These are phyloP conservation scores for Cryptococcus sp. DNA, from an alignment of 1,284 basidiomycete species.

Conservation along the genomic window DNA sequence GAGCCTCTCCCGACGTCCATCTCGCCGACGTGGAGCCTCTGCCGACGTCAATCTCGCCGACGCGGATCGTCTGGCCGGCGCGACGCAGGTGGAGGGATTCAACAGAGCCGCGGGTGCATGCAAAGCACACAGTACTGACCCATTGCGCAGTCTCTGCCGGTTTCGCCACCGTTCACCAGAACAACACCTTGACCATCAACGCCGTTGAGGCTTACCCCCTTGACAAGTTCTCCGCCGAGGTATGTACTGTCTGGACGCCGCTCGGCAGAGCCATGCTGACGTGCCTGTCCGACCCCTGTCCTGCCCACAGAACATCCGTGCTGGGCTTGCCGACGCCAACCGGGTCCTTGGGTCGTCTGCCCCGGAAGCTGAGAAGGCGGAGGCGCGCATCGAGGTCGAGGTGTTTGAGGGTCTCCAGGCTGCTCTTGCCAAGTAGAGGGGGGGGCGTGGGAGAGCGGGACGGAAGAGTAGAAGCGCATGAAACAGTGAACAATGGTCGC, in stretches of 20 bases:
- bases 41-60: too few relatives aligned
- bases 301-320: conserved; percentile 71
- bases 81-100: too few relatives aligned
- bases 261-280: not conserved
- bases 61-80: too few relatives aligned
- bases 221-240: conserved; percentile 62
- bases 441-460: not conserved
- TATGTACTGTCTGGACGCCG: conserved; percentile 13
- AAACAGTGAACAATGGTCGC: conserved; percentile 1
- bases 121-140: not conserved
- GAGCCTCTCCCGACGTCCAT: too few relatives aligned
- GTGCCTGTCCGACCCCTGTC: conserved; percentile 16
- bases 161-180: conserved; percentile 96
- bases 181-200: conserved; percentile 95
- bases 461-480: not conserved
- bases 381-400: conserved; percentile 91
- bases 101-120: not conserved
- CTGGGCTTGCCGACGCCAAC: conserved; percentile 85
- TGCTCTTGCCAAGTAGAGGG: conserved; percentile 55
- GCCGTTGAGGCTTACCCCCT: conserved; percentile 93
- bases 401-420: conserved; percentile 94
- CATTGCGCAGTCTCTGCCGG: conserved; percentile 81
- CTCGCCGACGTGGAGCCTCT: too few relatives aligned
- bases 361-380: conserved; percentile 88
- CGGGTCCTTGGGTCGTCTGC: conserved; percentile 76